A percentile compares a stretch with the other conserved stretches of the same genome.
Evolutionary conservation across 805 yeast species (phyloP).

Genomic region (Komagataella pastoris): DNA sequence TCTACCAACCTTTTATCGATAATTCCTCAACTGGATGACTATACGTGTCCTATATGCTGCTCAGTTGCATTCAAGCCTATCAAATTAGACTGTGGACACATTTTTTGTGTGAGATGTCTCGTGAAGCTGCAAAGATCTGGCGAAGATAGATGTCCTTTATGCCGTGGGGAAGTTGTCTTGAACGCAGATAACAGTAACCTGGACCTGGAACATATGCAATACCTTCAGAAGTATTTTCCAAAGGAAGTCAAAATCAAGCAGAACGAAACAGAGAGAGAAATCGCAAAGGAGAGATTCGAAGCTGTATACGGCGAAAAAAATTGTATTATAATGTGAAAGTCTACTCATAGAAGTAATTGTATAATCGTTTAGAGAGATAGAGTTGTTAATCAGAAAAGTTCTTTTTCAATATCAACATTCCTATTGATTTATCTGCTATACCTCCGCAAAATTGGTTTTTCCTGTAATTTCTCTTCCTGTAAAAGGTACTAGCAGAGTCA

Average conservation of each 20-base stretch:
- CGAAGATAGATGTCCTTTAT: conserved; percentile 56
- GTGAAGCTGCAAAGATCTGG: conserved; percentile 49
- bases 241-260: conserved; percentile 51
- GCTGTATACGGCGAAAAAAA: neutral
- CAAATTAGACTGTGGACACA: conserved; percentile 46
- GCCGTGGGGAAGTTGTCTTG: conserved; percentile 40
- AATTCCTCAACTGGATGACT: conserved; percentile 66
- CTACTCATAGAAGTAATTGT: neutral
- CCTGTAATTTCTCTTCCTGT: too few relatives aligned
- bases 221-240: conserved; percentile 52
- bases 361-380: neutral
- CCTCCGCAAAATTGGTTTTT: too few relatives aligned
- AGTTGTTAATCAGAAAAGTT: too few relatives aligned
- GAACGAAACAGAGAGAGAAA: conserved; percentile 35
- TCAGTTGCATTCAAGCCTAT: conserved; percentile 64
- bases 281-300: conserved; percentile 27
- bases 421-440: too few relatives aligned
- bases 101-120: conserved; percentile 62
- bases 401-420: too few relatives aligned
- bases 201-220: conserved; percentile 36
- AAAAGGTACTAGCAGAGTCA: too few relatives aligned
- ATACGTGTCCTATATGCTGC: conserved; percentile 62
- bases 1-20: conserved; percentile 38
- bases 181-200: conserved; percentile 47
- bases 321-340: neutral